phyloP scores from a whole-genome alignment of 306 rosid genomes.

The Elaeagnus macrophylla region DNA sequence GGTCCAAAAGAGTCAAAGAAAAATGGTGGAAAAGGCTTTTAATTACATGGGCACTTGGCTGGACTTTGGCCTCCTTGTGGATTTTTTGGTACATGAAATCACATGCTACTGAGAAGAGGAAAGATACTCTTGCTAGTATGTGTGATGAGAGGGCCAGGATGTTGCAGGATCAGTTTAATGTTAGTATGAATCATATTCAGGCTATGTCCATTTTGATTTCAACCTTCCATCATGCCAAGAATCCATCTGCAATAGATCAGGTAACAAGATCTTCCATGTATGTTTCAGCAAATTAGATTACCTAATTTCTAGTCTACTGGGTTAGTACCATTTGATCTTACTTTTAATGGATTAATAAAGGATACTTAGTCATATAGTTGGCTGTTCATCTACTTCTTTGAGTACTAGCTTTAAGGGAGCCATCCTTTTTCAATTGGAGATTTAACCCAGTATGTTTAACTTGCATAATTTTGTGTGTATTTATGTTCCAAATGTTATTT shows the following conservation, averaged over 20 bases:
- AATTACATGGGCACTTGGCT: conserved; percentile 52
- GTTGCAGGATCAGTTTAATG: conserved; percentile 95
- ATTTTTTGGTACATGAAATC: conserved; percentile 53
- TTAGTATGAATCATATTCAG: conserved; percentile 92
- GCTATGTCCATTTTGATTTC: conserved; percentile 94
- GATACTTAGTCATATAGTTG: conserved; percentile 2
- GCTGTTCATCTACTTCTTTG: conserved; percentile 4
- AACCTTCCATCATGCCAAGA: conserved; percentile 78
- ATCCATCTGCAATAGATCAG: conserved; percentile 85
- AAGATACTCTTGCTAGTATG: conserved; percentile 76
- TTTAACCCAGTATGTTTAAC: background rate
- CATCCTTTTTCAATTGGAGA: background rate
- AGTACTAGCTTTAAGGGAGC: no score
- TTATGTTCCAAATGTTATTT: conserved; percentile 6
- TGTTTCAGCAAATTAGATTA: conserved; percentile 1
- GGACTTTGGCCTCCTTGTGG: conserved; percentile 47
- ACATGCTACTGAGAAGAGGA: conserved; percentile 73
- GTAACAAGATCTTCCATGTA: conserved; percentile 40
- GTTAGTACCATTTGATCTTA: conserved; percentile 8
- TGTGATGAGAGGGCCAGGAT: conserved; percentile 96
- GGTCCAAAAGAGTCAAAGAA: conserved; percentile 41
- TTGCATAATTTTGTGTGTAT: conserved; percentile 2
- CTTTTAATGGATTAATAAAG: no score
- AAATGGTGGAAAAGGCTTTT: conserved; percentile 54
- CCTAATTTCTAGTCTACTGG: no score